A percentile compares a stretch with the other conserved stretches of the same genome.
Evolutionary conservation across 2,329 filamentous ascomycete genomes (phyloP).

Genomic region (Hypoxylon sp.): DNA sequence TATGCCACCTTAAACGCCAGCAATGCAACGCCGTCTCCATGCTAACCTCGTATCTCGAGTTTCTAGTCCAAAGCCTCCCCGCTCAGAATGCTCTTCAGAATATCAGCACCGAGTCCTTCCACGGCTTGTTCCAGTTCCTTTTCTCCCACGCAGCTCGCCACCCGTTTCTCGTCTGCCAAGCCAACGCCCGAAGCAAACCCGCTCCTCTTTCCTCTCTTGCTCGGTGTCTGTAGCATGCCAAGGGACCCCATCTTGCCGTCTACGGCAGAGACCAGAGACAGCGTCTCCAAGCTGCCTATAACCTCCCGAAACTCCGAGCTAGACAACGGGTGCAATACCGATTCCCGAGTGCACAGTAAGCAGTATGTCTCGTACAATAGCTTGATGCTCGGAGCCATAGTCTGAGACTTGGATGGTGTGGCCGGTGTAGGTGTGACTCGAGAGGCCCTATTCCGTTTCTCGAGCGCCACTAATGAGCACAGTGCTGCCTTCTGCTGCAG

Average conservation of each 20-base stretch:
- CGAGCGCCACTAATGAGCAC: slow-evolving; percentile 86
- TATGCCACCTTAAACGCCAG: slow-evolving; percentile 20
- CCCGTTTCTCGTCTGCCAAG: slow-evolving; percentile 74
- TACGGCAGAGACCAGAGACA: slow-evolving; percentile 77
- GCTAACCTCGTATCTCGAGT: slow-evolving; percentile 14
- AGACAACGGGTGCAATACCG: slow-evolving; percentile 87
- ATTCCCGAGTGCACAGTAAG: slow-evolving; percentile 82
- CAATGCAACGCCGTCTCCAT: slow-evolving; percentile 39
- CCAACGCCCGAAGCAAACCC: slow-evolving; percentile 56
- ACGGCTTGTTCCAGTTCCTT: slow-evolving; percentile 78
- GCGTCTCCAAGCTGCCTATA: slow-evolving; percentile 84
- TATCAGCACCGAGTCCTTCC: slow-evolving; percentile 67
- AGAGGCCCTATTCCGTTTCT: slow-evolving; percentile 71
- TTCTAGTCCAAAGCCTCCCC: slow-evolving; percentile 65
- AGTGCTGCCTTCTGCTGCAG: slow-evolving; percentile 96
- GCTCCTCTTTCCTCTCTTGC: slow-evolving; percentile 69
- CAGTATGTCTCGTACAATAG: slow-evolving; percentile 85
- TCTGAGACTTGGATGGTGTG: slow-evolving; percentile 69
- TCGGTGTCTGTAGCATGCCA: slow-evolving; percentile 71
- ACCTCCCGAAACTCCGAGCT: slow-evolving; percentile 95
- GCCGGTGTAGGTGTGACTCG: slow-evolving; percentile 51
- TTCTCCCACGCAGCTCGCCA: slow-evolving; percentile 81
- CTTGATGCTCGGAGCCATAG: slow-evolving; percentile 80
- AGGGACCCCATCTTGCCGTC: slow-evolving; percentile 76
- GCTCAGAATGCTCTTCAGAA: slow-evolving; percentile 68